Percentiles rank a stretch among this genome's conserved stretches.
Conservation (phyloP, 2,329 filamentous ascomycete species). For the Curvularia verruculosa region DNA sequence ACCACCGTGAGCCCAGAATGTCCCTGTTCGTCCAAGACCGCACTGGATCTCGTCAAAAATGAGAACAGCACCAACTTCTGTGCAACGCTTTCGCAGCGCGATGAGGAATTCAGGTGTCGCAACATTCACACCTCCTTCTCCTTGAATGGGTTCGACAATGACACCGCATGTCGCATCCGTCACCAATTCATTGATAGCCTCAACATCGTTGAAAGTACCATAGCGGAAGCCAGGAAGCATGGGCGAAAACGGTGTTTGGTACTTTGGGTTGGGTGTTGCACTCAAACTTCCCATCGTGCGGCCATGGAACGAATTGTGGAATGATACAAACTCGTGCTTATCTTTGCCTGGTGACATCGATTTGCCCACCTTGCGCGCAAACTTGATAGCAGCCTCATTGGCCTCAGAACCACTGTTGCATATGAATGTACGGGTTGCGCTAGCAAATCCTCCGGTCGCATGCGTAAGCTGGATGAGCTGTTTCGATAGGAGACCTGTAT, state of each 20-base stretch:
- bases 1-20: constrained; percentile 83
- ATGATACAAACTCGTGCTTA: constrained; percentile 88
- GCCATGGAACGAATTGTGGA: constrained; percentile 91
- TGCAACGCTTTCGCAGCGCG: constrained; percentile 82
- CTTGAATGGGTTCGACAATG: constrained; percentile 96
- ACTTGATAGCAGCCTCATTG: constrained; percentile 97
- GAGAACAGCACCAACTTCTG: constrained; percentile 83
- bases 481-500: constrained; percentile 89
- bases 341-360: constrained; percentile 69
- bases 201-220: constrained; percentile 83
- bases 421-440: constrained; percentile 81
- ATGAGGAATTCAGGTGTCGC: constrained; percentile 82
- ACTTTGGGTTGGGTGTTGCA: constrained; percentile 98
- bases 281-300: constrained; percentile 93
- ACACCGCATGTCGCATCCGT: constrained; percentile 90
- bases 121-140: constrained; percentile 89
- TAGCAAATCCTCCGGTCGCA: constrained; percentile 80
- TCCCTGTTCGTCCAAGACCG: constrained; percentile 84
- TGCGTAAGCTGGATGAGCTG: constrained; percentile 81
- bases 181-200: constrained; percentile 72
- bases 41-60: constrained; percentile 99
- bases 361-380: constrained; percentile 89
- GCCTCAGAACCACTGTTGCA: constrained; percentile 97
- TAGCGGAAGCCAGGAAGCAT: constrained; percentile 95
- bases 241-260: constrained; percentile 91